Conservation (phyloP, 495 filamentous ascomycete species). For the Chaetomium cochliodes region DNA sequence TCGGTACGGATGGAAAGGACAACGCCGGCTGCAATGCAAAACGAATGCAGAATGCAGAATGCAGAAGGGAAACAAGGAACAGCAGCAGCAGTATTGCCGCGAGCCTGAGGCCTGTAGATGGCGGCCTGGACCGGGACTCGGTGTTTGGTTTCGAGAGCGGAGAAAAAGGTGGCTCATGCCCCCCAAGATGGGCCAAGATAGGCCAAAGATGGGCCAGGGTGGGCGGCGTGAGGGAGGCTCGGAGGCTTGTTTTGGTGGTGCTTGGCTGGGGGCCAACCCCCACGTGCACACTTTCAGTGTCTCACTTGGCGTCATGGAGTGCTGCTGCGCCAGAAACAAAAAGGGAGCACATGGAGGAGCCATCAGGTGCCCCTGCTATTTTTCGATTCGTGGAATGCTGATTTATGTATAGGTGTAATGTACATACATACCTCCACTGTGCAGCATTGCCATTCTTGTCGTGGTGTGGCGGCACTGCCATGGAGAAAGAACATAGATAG, state of each 20-base stretch:
- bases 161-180: background rate
- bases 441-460: background rate
- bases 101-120: background rate
- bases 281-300: constrained; percentile 19
- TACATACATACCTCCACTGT: too few relatives aligned
- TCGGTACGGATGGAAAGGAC: background rate
- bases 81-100: background rate
- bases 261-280: constrained; percentile 1
- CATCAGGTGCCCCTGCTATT: background rate
- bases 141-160: constrained; percentile 7
- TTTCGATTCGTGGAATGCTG: background rate
- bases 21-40: background rate
- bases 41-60: background rate
- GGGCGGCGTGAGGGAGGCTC: background rate
- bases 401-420: too few relatives aligned
- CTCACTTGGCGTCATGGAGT: constrained; percentile 22
- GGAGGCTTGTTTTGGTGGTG: constrained; percentile 8
- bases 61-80: background rate
- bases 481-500: too few relatives aligned
- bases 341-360: background rate
- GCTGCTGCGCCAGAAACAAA: constrained; percentile 5
- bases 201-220: background rate
- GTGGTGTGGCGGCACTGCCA: background rate
- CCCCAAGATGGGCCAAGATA: too few relatives aligned
- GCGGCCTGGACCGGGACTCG: constrained; percentile 4